A percentile compares a stretch with the other conserved stretches of the same genome.
phyloP scores from a whole-genome alignment of 179 eudicot genomes.

The Sideroxylon spinosum region DNA sequence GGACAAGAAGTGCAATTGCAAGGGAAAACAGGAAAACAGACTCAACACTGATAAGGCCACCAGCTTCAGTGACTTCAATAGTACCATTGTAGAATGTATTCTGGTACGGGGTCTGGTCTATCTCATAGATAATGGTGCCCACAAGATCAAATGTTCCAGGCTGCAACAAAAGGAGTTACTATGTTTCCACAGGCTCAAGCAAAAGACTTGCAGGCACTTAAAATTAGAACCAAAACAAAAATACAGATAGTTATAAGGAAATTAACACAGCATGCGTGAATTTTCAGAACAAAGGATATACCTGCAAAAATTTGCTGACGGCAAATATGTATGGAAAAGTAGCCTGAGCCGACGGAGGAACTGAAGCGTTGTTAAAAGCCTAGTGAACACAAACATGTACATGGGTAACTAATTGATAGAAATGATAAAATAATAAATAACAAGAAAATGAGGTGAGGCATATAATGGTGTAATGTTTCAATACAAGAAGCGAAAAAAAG shows the following conservation, averaged over 20 bases:
- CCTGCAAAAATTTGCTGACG: constrained; percentile 92
- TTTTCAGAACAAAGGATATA: constrained; percentile 16
- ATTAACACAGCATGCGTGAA: background rate
- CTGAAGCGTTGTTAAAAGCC: constrained; percentile 73
- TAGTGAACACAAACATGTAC: constrained; percentile 12
- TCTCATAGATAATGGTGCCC: constrained; percentile 75
- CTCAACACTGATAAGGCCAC: constrained; percentile 74
- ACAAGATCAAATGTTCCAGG: constrained; percentile 86
- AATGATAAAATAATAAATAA: background rate
- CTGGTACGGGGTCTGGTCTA: constrained; percentile 73
- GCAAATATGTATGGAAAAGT: constrained; percentile 79
- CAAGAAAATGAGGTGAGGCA: background rate
- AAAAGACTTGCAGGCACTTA: background rate
- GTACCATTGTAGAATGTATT: constrained; percentile 90
- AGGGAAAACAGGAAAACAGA: constrained; percentile 75
- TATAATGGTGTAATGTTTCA: background rate
- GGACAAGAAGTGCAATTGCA: constrained; percentile 59
- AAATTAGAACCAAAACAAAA: background rate
- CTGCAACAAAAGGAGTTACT: constrained; percentile 36
- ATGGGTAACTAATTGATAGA: background rate
- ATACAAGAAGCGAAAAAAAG: background rate
- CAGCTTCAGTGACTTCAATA: constrained; percentile 75
- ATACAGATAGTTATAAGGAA: background rate
- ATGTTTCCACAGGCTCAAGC: background rate
- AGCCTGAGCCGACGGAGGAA: constrained; percentile 86